phyloP scores from a whole-genome alignment of 805 yeast genomes.

The Candida manassasensis region DNA sequence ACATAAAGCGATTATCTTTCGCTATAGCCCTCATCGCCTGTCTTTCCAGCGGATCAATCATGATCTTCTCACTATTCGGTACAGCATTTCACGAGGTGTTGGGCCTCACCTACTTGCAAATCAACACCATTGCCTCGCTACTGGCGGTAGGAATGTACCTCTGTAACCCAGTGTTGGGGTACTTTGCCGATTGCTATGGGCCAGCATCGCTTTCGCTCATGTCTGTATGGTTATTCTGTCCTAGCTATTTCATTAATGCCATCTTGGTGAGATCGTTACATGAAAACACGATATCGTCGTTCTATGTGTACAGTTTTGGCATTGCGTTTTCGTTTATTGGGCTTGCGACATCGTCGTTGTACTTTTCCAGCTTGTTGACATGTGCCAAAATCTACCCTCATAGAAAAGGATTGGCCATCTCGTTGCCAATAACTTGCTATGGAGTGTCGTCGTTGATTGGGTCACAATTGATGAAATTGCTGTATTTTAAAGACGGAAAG shows the following conservation, averaged over 20 bases:
- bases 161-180: constrained; percentile 77
- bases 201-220: constrained; percentile 66
- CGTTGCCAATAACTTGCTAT: constrained; percentile 83
- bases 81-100: constrained; percentile 57
- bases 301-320: constrained; percentile 27
- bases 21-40: constrained; percentile 57
- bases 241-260: constrained; percentile 52
- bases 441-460: constrained; percentile 79
- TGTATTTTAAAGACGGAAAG: constrained; percentile 26
- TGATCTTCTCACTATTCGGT: constrained; percentile 77
- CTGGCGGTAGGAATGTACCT: constrained; percentile 80
- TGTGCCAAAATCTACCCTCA: constrained; percentile 84
- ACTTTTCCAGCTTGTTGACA: constrained; percentile 66
- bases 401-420: constrained; percentile 73
- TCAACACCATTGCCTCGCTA: constrained; percentile 69
- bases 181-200: constrained; percentile 80
- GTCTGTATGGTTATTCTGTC: constrained; percentile 57
- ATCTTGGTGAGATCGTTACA: constrained; percentile 14
- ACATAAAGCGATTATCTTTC: constrained; percentile 50
- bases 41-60: constrained; percentile 75
- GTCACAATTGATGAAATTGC: constrained; percentile 52
- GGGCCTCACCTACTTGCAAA: constrained; percentile 56
- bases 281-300: constrained; percentile 1
- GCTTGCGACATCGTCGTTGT: constrained; percentile 66
- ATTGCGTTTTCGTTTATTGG: constrained; percentile 58